Conservation (phyloP, 495 filamentous ascomycete species). For the Penicillium pulvis region DNA sequence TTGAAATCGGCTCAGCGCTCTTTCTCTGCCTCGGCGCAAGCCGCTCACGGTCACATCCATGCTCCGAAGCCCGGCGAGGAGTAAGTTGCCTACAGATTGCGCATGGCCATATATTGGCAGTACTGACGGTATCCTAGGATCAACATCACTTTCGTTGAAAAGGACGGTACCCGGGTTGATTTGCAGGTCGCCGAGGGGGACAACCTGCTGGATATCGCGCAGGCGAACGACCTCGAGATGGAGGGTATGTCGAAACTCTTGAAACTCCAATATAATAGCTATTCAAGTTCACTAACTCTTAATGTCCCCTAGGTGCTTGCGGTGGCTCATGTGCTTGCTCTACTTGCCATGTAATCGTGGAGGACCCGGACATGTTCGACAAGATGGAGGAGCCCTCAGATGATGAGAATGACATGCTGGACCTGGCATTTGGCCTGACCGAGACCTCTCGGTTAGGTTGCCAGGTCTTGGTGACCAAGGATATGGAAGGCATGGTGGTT, state of each 20-base stretch:
- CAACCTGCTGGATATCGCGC: slow-evolving; percentile 92
- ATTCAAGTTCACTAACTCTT: background rate
- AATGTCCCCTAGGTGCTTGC: slow-evolving; percentile 66
- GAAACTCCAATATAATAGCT: background rate
- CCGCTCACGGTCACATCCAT: slow-evolving; percentile 74
- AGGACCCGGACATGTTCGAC: slow-evolving; percentile 81
- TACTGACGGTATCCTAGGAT: slow-evolving; percentile 56
- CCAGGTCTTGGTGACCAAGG: slow-evolving; percentile 88
- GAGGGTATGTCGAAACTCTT: slow-evolving; percentile 61
- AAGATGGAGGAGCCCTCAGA: slow-evolving; percentile 90
- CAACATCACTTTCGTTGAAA: slow-evolving; percentile 90
- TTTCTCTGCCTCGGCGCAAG: slow-evolving; percentile 66
- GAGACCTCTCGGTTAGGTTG: slow-evolving; percentile 96
- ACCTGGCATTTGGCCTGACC: slow-evolving; percentile 91
- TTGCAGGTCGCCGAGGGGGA: slow-evolving; percentile 83
- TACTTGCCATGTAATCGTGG: slow-evolving; percentile 95
- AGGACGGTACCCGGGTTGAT: slow-evolving; percentile 74
- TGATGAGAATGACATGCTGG: slow-evolving; percentile 99
- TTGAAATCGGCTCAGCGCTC: slow-evolving; percentile 44
- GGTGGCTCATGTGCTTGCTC: slow-evolving; percentile 96
- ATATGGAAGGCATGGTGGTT: slow-evolving; percentile 83
- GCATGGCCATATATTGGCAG: background rate
- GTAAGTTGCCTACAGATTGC: slow-evolving; percentile 50
- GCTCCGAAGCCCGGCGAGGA: slow-evolving; percentile 93
- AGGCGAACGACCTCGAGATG: slow-evolving; percentile 95